Evolutionary conservation across 371 early-diverging fungal species (phyloP).

Genomic region (Saksenaea vasiformis): DNA sequence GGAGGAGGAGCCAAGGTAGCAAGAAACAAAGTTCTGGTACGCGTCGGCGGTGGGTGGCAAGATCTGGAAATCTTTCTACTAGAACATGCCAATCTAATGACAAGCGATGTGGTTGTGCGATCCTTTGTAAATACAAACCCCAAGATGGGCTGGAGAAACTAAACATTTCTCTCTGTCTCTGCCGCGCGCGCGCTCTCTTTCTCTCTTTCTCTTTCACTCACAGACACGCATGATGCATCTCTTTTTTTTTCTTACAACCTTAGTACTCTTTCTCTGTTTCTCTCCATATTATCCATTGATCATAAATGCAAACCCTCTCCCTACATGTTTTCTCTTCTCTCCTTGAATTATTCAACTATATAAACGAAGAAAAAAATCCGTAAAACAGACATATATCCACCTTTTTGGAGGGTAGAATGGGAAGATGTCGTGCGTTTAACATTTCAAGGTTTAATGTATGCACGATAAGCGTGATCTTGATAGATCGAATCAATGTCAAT

Average conservation of each 20-base stretch:
- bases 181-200: no score
- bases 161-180: not conserved
- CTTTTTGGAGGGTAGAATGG: no score
- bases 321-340: not conserved
- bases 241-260: constrained; percentile 7
- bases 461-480: not conserved
- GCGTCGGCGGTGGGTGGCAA: constrained; percentile 73
- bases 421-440: not conserved
- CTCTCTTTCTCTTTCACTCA: not conserved
- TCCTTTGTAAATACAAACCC: constrained; percentile 11
- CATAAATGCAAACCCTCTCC: constrained; percentile 1
- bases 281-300: constrained; percentile 2
- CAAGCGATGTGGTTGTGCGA: constrained; percentile 33
- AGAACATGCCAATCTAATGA: constrained; percentile 46
- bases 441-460: not conserved
- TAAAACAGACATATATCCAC: no score
- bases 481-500: no score
- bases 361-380: no score
- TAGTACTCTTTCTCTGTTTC: constrained; percentile 1
- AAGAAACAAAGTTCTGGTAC: constrained; percentile 61
- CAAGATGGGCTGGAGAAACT: constrained; percentile 7
- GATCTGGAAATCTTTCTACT: constrained; percentile 66
- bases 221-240: not conserved
- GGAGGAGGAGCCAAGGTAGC: constrained; percentile 13
- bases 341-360: not conserved